phyloP scores from a whole-genome alignment of 768 basidiomycete genomes.

The Psilocybe tampanensis region DNA sequence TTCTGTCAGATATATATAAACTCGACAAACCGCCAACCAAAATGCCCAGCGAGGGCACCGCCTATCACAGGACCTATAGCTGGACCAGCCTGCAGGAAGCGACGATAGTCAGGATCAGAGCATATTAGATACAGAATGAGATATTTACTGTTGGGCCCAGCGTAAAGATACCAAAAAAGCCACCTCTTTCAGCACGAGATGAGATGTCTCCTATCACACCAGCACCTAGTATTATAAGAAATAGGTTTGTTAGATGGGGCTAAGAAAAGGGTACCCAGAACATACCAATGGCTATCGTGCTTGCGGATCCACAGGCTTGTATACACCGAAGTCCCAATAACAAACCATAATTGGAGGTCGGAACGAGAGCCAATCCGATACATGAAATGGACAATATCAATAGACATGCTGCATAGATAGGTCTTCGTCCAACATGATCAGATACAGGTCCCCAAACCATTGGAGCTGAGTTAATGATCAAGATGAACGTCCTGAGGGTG shows the following conservation, averaged over 20 bases:
- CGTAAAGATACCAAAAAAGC: constrained; percentile 69
- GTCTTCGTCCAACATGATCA: constrained; percentile 65
- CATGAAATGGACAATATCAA: constrained; percentile 66
- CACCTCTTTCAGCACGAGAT: constrained; percentile 72
- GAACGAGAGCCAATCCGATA: constrained; percentile 55
- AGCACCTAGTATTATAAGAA: constrained; percentile 46
- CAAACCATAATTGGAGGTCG: constrained; percentile 70
- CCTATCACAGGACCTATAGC: constrained; percentile 61
- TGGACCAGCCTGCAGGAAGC: constrained; percentile 52
- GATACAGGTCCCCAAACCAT: constrained; percentile 75
- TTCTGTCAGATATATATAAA: not conserved
- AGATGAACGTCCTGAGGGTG: not conserved
- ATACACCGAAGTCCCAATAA: constrained; percentile 76
- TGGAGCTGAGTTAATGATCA: constrained; percentile 42
- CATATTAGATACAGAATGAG: constrained; percentile 6
- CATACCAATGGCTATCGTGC: constrained; percentile 72
- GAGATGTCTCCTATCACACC: constrained; percentile 84
- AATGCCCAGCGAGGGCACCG: constrained; percentile 54
- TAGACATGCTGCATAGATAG: constrained; percentile 63
- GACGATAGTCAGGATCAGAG: not conserved
- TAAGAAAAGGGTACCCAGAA: not conserved
- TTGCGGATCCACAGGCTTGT: constrained; percentile 79
- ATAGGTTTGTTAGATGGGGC: not conserved
- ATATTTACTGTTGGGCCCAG: constrained; percentile 58
- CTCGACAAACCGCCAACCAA: constrained; percentile 62